Base-by-base conservation (phyloP, 139 green algal genomes). In the Trebouxia sp. region DNA sequence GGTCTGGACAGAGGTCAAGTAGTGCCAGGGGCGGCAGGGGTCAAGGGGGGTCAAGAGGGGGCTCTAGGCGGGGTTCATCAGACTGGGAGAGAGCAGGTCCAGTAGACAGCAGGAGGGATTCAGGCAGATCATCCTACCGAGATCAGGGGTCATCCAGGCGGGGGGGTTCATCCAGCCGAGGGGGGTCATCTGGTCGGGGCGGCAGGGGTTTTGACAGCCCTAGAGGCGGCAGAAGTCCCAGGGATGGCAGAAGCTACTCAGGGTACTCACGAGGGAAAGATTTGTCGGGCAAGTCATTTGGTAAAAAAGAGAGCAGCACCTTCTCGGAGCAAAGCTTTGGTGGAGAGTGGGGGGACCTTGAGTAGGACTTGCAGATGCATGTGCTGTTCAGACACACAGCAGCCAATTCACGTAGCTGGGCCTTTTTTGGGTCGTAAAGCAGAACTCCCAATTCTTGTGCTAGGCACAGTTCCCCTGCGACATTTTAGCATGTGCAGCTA, bases 301-400 rank as follows among this genome's bases (percentile, higher is more conserved):
- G 37, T 2, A 30, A 45, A 10, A 72, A 35, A 14, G 26, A 72
- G 32, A 72, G 35, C 62, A 72, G 62, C 2, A 45, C 12, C 62
- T 72, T 72, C 1, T 72, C 62, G 20, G 28, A 72, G 12, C 32
- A 72, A 32, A 72, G 62, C 35, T 72, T 72, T 72, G 62, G 62
- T 26, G 62, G 62, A 17, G 32, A 45, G 1, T 42, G 20, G 11
- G 62, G 35, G 0, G 35, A 43, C 26, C 24, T 30, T 0, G 32
- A 43, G 32, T 45, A 35, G 41, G 14, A 20, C 30, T 53, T 14
- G 2, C 47, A 3, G 20, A 1, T 2, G 20, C 1, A 6, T 26
- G 4, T 53, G 1, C 47, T 53, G 47, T n/a, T n/a, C n/a, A n/a
- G n/a, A n/a, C n/a, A n/a, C n/a, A n/a, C n/a, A n/a, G n/a, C n/a